Conservation (phyloP, 352 stramenopile species). For the Plasmopara muralis region DNA sequence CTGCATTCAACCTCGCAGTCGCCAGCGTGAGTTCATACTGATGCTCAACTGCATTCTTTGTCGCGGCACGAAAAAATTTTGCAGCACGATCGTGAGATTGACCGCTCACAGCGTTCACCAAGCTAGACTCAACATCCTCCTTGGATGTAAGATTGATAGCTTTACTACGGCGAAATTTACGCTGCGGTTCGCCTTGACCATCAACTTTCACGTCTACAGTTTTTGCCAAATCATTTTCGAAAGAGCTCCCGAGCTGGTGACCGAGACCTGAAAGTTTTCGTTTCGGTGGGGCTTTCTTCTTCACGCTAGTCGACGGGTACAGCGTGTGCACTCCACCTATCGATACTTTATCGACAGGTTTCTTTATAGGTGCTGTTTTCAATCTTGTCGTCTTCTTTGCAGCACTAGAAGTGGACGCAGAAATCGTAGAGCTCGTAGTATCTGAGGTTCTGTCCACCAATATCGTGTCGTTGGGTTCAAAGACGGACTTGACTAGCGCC, state of each 20-base stretch:
- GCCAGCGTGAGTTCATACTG: constrained; percentile 75
- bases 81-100: constrained; percentile 40
- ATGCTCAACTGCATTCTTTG: constrained; percentile 68
- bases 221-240: constrained; percentile 22
- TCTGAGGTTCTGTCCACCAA: constrained; percentile 31
- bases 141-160: constrained; percentile 67
- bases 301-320: constrained; percentile 10
- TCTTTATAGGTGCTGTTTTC: constrained; percentile 23
- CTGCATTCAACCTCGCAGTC: constrained; percentile 65
- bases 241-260: constrained; percentile 46
- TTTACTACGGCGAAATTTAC: constrained; percentile 46
- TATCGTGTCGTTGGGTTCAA: constrained; percentile 68
- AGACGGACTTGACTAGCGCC: constrained; percentile 37
- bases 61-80: constrained; percentile 78
- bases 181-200: constrained; percentile 20
- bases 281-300: constrained; percentile 29
- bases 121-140: constrained; percentile 58
- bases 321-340: constrained; percentile 49
- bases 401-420: constrained; percentile 9
- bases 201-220: constrained; percentile 5
- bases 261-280: constrained; percentile 39
- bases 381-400: constrained; percentile 8
- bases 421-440: constrained; percentile 5
- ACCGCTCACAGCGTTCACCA: constrained; percentile 62
- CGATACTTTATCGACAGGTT: constrained; percentile 10